Evolutionary conservation across 768 basidiomycete genomes (phyloP), one percentile per base, ranked within the genome.

Genomic region (Serendipita sp.): DNA sequence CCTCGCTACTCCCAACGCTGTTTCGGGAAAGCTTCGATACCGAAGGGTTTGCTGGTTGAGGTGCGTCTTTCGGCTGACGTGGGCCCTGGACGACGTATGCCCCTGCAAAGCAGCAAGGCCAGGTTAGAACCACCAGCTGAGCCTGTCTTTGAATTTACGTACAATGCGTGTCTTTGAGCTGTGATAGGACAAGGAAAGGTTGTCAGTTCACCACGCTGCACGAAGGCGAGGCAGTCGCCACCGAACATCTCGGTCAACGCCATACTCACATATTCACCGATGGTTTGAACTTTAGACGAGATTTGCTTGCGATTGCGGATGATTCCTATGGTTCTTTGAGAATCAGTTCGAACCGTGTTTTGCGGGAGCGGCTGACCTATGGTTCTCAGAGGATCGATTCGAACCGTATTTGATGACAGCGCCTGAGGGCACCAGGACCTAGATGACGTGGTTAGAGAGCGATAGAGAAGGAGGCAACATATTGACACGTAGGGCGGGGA

Each of bases 301-400:
- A 58, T 58, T 33, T 58, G 53, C 53, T 58, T 58, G 53, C 53
- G 53, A 33, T 58, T 58, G 11, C 53, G 53, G 31, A 58, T 58
- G 30, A 58, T 34, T n/a, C 53, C 53, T 28, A 24, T n/a, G 17
- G 9, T 4, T 5, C 30, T 4, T 20, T 58, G 4, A 13, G 53
- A n/a, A 9, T 34, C n/a, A n/a, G 28, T 58, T 33, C 31, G 24
- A 4, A 58, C 30, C 4, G 9, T 34, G 53, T 58, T 58, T 4
- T 31, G 53, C 22, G 53, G 17, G 5, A 58, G 30, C 30, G 53
- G n/a, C n/a, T n/a, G n/a, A n/a, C 53, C 4, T n/a, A 11, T n/a
- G 24, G 53, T 13, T 58, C 53, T 24, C 53, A 58, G 53, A n/a
- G n/a, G n/a, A n/a, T n/a, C n/a, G n/a, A n/a, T n/a, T n/a, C n/a